Evolutionary conservation across 352 stramenopile species (phyloP), one percentile per base, ranked within the genome.

Genomic region (Pythium monospermum): DNA sequence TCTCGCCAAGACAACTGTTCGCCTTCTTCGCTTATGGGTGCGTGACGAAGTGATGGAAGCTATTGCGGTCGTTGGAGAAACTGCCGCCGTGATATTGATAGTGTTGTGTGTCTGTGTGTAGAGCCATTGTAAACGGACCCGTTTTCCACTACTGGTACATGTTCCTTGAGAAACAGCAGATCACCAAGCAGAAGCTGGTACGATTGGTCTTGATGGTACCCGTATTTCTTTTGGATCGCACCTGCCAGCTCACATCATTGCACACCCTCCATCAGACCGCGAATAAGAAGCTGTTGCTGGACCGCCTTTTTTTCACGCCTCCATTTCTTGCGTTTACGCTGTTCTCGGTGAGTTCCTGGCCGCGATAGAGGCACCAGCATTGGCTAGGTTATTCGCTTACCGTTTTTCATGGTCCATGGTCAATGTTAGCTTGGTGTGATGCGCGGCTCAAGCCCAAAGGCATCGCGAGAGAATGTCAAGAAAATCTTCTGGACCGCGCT

Each of bases 221-320:
- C 16, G 19, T 37, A 12, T 0, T 6, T 30, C 32, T n/a, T n/a
- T n/a, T n/a, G n/a, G n/a, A n/a, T n/a, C n/a, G n/a, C n/a, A n/a
- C n/a, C n/a, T n/a, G n/a, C n/a, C n/a, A n/a, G n/a, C n/a, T n/a
- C n/a, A n/a, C n/a, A n/a, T n/a, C n/a, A n/a, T n/a, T n/a, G n/a
- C n/a, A n/a, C n/a, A n/a, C n/a, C n/a, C n/a, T n/a, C n/a, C n/a
- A n/a, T 40, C 57, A 89, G 78, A 85, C 75, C 0, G 58, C 75
- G n/a, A 89, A 83, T 68, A 79, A 85, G 45, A 89, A 89, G 59
- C 66, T 89, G 5, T 28, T 87, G 8, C 56, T 87, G 11, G 78
- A 89, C 44, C 78, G 78, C 36, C 51, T 89, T 11, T 19, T 83
- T 25, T 80, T 79, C 61, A 87, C 78, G 13, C 78, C 78, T 5